A percentile compares a stretch with the other conserved stretches of the same genome.
phyloP scores from a whole-genome alignment of 2,329 filamentous ascomycete species.

The Apiospora saccharicola region DNA sequence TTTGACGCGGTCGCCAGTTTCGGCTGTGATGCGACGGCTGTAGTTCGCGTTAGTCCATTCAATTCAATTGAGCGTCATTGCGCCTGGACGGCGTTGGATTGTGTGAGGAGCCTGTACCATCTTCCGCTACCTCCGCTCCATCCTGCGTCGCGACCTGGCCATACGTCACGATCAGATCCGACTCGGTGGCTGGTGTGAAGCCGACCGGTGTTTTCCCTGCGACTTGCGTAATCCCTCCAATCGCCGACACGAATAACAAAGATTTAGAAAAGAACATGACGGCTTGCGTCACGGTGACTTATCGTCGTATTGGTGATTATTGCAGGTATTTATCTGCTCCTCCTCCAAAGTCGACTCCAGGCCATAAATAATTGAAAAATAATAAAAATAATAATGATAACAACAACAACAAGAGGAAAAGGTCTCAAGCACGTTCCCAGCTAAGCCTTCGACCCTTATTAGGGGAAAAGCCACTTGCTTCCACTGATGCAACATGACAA shows the following conservation, averaged over 20 bases:
- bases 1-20: neutral
- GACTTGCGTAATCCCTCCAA: conserved; percentile 12
- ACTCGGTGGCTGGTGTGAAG: conserved; percentile 37
- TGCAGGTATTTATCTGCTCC: neutral
- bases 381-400: neutral
- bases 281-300: neutral
- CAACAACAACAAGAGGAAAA: neutral
- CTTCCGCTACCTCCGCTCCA: conserved; percentile 3
- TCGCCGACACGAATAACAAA: conserved; percentile 8
- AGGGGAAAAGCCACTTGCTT: neutral
- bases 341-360: conserved; percentile 6
- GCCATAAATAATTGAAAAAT: conserved; percentile 6
- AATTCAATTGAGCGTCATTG: neutral
- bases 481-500: conserved; percentile 10
- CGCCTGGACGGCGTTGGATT: neutral
- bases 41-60: conserved; percentile 9
- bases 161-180: conserved; percentile 40
- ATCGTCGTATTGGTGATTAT: neutral
- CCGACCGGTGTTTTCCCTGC: conserved; percentile 35
- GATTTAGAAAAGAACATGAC: conserved; percentile 16
- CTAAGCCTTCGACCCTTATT: neutral
- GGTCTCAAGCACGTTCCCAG: neutral
- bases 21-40: conserved; percentile 11
- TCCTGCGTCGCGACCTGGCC: conserved; percentile 26
- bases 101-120: neutral